Evolutionary conservation across 352 stramenopile genomes (phyloP).

Genomic region (Phytophthora sp.): DNA sequence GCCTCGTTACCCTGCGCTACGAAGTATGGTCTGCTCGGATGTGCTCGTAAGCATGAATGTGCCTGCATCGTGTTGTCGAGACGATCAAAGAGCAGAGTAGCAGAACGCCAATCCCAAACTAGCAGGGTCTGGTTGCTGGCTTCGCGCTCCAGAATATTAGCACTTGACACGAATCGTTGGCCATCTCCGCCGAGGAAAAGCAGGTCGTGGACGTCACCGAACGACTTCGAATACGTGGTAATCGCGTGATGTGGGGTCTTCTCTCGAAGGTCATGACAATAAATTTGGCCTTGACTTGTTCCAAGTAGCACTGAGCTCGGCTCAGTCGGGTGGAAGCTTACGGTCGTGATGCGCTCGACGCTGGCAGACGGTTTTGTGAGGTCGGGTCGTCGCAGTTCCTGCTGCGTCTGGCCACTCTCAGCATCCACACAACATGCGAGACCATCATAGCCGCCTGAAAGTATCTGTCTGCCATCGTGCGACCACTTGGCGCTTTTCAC

Average conservation of each 20-base stretch:
- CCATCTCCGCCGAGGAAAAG: constrained; percentile 45
- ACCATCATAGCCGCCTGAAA: constrained; percentile 57
- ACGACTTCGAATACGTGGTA: constrained; percentile 29
- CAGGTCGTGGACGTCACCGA: constrained; percentile 61
- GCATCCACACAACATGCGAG: constrained; percentile 32
- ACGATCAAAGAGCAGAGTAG: constrained; percentile 50
- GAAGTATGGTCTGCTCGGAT: constrained; percentile 47
- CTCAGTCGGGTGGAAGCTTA: constrained; percentile 39
- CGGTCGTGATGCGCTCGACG: constrained; percentile 37
- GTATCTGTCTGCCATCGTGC: constrained; percentile 42
- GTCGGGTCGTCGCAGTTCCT: constrained; percentile 7
- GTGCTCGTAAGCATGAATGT: constrained; percentile 49
- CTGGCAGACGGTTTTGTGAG: background rate
- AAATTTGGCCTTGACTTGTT: constrained; percentile 39
- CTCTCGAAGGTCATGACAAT: constrained; percentile 43
- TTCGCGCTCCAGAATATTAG: constrained; percentile 38
- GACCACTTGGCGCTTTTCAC: constrained; percentile 68
- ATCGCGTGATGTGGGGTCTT: constrained; percentile 4
- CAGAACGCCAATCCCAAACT: constrained; percentile 64
- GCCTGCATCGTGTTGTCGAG: constrained; percentile 53
- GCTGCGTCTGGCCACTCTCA: constrained; percentile 32
- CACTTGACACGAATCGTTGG: constrained; percentile 58
- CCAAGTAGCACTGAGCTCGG: constrained; percentile 38
- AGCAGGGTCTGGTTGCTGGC: constrained; percentile 69
- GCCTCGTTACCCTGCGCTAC: constrained; percentile 55